Conservation (phyloP, 2,329 filamentous ascomycete genomes). For the Coniochaeta sp. region DNA sequence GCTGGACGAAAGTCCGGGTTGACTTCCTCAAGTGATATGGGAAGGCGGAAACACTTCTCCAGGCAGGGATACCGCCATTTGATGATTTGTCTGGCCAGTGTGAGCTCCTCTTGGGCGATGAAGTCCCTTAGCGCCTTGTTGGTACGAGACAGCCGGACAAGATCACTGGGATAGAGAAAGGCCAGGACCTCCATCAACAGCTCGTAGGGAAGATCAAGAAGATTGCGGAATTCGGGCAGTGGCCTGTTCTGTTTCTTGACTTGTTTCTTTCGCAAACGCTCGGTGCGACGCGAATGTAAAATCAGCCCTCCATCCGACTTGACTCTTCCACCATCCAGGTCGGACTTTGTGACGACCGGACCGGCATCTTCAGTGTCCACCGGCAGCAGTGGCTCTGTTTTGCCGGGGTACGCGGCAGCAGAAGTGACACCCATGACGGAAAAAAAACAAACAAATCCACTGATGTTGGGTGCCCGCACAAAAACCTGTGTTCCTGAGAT, state of each 20-base stretch:
- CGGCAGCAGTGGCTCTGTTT: not conserved
- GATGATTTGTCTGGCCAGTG: slow-evolving; percentile 36
- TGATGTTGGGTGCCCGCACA: not conserved
- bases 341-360: not conserved
- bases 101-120: slow-evolving; percentile 32
- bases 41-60: slow-evolving; percentile 41
- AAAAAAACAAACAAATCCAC: not conserved
- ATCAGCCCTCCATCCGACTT: not conserved
- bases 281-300: not conserved
- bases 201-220: not conserved
- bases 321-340: not conserved
- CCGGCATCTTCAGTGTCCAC: not conserved
- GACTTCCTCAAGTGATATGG: slow-evolving; percentile 33
- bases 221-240: not conserved
- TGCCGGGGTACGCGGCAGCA: not conserved
- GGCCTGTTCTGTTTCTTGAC: not conserved
- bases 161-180: slow-evolving; percentile 37
- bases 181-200: not conserved
- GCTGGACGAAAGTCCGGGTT: slow-evolving; percentile 27
- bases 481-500: not conserved
- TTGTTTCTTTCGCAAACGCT: not conserved
- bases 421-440: slow-evolving; percentile 10
- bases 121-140: slow-evolving; percentile 33
- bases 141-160: slow-evolving; percentile 36
- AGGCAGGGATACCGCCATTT: slow-evolving; percentile 41